phyloP scores from a whole-genome alignment of 2,329 filamentous ascomycete genomes.

The Septoria linicola region DNA sequence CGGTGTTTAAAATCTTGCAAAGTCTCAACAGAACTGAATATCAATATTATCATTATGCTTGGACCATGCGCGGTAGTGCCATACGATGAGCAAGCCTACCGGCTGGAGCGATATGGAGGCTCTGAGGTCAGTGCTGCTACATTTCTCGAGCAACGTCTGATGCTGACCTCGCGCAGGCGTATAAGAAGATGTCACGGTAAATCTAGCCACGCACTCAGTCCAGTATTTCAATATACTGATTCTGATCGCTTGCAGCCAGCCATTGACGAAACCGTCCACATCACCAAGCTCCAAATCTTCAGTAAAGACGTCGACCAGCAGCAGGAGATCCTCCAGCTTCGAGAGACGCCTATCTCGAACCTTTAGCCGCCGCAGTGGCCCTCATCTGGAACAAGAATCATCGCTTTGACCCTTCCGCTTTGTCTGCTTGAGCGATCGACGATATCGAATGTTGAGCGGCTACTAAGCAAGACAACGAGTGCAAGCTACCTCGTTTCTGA shows the following conservation, averaged over 20 bases:
- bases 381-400: too few species aligned
- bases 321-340: conserved; percentile 14
- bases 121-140: not conserved
- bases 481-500: too few species aligned
- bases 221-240: not conserved
- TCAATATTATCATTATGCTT: conserved; percentile 9
- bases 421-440: too few species aligned
- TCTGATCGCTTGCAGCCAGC: conserved; percentile 4
- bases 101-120: conserved; percentile 17
- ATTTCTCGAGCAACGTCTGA: not conserved
- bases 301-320: conserved; percentile 12
- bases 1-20: not conserved
- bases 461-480: too few species aligned
- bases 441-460: too few species aligned
- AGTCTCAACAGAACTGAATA: not conserved
- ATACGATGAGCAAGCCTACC: conserved; percentile 20
- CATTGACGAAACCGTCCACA: conserved; percentile 1
- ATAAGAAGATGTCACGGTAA: conserved; percentile 15
- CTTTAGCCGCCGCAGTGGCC: conserved; percentile 5
- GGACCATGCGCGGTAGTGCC: conserved; percentile 15
- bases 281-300: conserved; percentile 11
- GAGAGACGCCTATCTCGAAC: conserved; percentile 9
- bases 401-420: too few species aligned
- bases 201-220: too few species aligned
- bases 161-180: conserved; percentile 7